Percentiles rank a stretch among this genome's conserved stretches.
phyloP scores from a whole-genome alignment of 164 flowering plant genomes.

The Warburgia ugandensis region DNA sequence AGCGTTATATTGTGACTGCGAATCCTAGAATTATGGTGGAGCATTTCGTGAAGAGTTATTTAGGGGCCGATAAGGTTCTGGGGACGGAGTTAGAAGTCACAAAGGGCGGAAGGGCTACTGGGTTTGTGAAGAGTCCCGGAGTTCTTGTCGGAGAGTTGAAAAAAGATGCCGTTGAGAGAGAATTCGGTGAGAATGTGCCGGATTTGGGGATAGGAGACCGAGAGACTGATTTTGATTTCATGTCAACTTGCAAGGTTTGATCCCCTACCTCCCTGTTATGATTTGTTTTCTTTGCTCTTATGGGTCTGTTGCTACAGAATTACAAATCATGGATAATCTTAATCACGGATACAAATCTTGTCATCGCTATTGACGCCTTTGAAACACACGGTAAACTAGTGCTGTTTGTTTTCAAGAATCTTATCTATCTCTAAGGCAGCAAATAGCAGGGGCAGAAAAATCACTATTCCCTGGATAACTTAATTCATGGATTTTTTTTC shows the following conservation, averaged over 20 bases:
- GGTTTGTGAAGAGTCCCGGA: conserved; percentile 57
- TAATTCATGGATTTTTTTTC: no score
- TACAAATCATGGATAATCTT: background rate
- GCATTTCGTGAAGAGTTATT: conserved; percentile 42
- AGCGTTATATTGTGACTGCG: conserved; percentile 51
- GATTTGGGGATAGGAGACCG: conserved; percentile 73
- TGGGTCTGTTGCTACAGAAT: background rate
- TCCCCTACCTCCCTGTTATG: background rate
- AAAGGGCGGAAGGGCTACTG: conserved; percentile 56
- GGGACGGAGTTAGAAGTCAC: conserved; percentile 66
- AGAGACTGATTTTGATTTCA: conserved; percentile 58
- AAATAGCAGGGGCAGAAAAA: no score
- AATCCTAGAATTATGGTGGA: conserved; percentile 73
- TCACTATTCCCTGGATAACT: no score
- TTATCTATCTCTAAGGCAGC: no score
- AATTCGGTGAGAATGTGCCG: conserved; percentile 44
- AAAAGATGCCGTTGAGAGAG: conserved; percentile 34
- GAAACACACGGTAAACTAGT: no score
- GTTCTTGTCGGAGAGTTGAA: conserved; percentile 59
- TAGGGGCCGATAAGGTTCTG: conserved; percentile 65
- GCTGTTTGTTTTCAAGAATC: no score
- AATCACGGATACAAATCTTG: no score
- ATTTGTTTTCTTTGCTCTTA: background rate
- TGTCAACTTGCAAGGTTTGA: conserved; percentile 72
- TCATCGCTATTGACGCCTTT: no score